These are phyloP conservation scores for Syzygium aqueum DNA, from an alignment of 345 rosid species.

Conservation along the genomic window DNA sequence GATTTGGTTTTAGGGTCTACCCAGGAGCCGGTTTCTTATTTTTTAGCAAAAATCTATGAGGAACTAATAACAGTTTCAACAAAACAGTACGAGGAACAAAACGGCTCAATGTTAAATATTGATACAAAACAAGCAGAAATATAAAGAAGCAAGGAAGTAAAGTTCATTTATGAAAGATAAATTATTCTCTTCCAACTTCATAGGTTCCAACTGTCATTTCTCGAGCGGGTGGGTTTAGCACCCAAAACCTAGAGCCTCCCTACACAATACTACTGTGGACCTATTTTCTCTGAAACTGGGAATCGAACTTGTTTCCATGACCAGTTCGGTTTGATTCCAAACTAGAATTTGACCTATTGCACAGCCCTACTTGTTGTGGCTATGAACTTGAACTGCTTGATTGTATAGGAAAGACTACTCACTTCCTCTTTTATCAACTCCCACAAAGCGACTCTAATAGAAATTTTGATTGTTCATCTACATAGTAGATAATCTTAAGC, in stretches of 20 bases:
- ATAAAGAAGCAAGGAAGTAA: no score
- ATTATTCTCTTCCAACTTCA: neutral
- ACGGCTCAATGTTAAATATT: neutral
- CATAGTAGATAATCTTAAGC: neutral
- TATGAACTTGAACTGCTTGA: neutral
- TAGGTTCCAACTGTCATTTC: accelerated
- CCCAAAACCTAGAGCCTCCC: neutral
- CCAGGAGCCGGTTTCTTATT: neutral
- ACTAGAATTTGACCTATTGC: accelerated
- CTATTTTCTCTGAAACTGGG: no score
- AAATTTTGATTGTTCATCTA: no score
- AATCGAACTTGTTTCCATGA: accelerated
- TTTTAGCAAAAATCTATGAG: no score
- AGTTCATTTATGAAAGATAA: neutral
- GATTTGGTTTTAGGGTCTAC: no score
- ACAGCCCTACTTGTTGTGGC: neutral
- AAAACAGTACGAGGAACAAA: neutral
- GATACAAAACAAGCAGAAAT: no score
- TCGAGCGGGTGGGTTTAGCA: accelerated
- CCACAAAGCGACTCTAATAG: neutral
- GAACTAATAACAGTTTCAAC: neutral
- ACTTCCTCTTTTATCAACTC: neutral
- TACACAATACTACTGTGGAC: accelerated
- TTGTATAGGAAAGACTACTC: neutral
- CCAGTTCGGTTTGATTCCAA: accelerated